A percentile compares a stretch with the other conserved stretches of the same genome.
These are phyloP conservation scores for Populus ilicifolia DNA, from an alignment of 345 rosid species.

Conservation along the genomic window DNA sequence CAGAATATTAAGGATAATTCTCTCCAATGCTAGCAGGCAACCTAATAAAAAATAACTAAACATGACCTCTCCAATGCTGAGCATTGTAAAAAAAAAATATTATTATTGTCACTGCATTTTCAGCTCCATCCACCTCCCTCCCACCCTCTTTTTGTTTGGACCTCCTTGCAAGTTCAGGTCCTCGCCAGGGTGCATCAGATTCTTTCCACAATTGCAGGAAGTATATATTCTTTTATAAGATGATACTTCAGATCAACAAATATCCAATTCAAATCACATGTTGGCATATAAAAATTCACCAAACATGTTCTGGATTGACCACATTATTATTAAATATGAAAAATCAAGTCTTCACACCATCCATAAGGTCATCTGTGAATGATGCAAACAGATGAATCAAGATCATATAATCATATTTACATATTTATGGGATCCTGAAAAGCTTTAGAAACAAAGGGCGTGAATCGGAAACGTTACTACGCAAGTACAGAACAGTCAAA, in stretches of 20 bases:
- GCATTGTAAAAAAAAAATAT: background rate
- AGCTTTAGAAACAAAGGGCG: background rate
- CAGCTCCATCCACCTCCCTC: background rate
- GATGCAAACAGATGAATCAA: background rate
- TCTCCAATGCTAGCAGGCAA: background rate
- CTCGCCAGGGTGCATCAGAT: background rate
- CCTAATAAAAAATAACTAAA: background rate
- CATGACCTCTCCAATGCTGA: background rate
- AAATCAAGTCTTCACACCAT: background rate
- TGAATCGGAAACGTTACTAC: background rate
- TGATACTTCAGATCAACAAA: background rate
- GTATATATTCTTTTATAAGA: background rate
- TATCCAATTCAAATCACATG: background rate
- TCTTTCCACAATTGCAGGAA: background rate
- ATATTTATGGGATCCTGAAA: background rate
- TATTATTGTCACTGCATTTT: background rate
- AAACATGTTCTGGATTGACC: background rate
- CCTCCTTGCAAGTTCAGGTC: background rate
- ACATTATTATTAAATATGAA: background rate
- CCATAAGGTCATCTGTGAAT: background rate
- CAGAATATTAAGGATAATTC: background rate
- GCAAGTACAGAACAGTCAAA: background rate
- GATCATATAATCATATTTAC: slow-evolving; percentile 3
- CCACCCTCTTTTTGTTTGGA: background rate
- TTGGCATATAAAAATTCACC: background rate